Evolutionary conservation across 345 rosid species (phyloP).

Genomic region (Bretschneidera sinensis): DNA sequence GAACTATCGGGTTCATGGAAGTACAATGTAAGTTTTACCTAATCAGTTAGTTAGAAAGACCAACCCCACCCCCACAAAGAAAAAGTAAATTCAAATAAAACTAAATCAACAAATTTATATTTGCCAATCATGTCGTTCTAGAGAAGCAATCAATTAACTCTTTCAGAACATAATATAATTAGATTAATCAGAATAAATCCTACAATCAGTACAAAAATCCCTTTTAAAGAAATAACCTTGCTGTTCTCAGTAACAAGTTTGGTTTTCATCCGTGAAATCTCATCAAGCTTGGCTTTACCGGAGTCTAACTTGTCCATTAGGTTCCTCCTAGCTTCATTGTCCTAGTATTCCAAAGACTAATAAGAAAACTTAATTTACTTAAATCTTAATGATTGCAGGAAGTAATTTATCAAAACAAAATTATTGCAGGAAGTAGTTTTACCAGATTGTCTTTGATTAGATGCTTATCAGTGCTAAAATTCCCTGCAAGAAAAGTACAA

Average conservation of each 20-base stretch:
- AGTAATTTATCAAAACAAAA: too few relatives aligned
- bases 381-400: neutral
- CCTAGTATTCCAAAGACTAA: conserved; percentile 24
- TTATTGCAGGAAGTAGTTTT: conserved; percentile 3
- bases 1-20: too few relatives aligned
- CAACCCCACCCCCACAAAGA: too few relatives aligned
- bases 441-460: conserved; percentile 18
- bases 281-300: conserved; percentile 49
- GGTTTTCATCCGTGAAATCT: conserved; percentile 35
- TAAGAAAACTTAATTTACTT: conserved; percentile 4
- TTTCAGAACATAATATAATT: neutral
- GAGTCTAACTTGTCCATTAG: conserved; percentile 35
- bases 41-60: too few relatives aligned
- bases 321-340: conserved; percentile 25
- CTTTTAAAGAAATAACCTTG: conserved; percentile 41
- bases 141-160: neutral
- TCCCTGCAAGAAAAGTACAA: conserved; percentile 23
- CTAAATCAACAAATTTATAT: too few relatives aligned
- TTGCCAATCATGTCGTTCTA: too few relatives aligned
- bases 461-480: conserved; percentile 10
- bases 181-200: conserved; percentile 13
- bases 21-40: too few relatives aligned
- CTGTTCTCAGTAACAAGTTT: conserved; percentile 36
- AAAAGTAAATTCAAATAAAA: too few relatives aligned
- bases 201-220: conserved; percentile 3